These are phyloP conservation scores for Trichoderma polysporum DNA, from an alignment of 2,329 filamentous ascomycete species.

Conservation along the genomic window DNA sequence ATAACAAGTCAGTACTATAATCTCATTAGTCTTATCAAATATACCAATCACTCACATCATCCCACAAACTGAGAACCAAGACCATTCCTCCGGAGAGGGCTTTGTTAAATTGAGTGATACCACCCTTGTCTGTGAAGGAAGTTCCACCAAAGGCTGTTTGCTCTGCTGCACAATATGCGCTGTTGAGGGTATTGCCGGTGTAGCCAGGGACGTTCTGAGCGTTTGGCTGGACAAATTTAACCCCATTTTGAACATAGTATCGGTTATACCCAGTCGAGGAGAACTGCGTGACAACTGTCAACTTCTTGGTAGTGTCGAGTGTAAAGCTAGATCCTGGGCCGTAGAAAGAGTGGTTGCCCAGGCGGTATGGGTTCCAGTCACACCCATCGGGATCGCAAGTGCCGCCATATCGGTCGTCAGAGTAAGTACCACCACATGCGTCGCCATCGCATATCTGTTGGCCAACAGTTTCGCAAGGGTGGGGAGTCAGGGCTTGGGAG, in stretches of 20 bases:
- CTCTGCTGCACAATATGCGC: slow-evolving; percentile 57
- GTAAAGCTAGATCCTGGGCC: slow-evolving; percentile 53
- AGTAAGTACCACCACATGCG: slow-evolving; percentile 54
- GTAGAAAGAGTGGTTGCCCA: slow-evolving; percentile 64
- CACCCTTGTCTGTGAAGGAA: slow-evolving; percentile 56
- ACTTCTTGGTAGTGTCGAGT: slow-evolving; percentile 57
- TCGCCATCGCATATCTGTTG: slow-evolving; percentile 52
- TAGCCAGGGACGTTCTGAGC: slow-evolving; percentile 40
- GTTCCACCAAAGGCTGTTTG: slow-evolving; percentile 57
- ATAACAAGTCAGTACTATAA: neutral
- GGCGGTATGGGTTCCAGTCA: slow-evolving; percentile 68
- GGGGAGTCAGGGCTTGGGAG: slow-evolving; percentile 63
- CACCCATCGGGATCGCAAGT: slow-evolving; percentile 69
- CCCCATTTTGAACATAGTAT: slow-evolving; percentile 64
- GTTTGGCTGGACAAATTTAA: slow-evolving; percentile 52
- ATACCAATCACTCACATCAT: slow-evolving; percentile 47
- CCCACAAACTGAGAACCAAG: slow-evolving; percentile 55
- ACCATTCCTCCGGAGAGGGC: slow-evolving; percentile 46
- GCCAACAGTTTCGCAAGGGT: slow-evolving; percentile 56
- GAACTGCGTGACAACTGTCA: slow-evolving; percentile 70
- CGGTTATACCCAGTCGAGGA: slow-evolving; percentile 56
- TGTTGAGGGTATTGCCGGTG: slow-evolving; percentile 52
- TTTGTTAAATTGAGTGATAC: slow-evolving; percentile 55
- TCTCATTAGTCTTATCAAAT: neutral
- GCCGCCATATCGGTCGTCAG: slow-evolving; percentile 56